Evolutionary conservation across 805 yeast species (phyloP).

Genomic region (Brettanomyces nanus): DNA sequence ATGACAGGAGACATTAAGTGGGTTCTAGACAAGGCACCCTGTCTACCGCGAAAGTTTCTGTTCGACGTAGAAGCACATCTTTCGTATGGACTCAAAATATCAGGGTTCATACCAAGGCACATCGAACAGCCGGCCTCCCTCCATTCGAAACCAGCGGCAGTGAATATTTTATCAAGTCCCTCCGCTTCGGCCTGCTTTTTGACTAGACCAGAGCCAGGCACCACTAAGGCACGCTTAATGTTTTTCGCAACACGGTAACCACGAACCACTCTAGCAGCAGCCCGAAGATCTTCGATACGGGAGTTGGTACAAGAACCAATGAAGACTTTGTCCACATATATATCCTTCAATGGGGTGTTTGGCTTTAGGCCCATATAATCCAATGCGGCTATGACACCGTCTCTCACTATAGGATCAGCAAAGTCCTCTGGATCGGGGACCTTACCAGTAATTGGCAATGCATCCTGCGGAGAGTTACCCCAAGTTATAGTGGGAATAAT

Average conservation of each 20-base stretch:
- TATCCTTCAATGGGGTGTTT: constrained; percentile 68
- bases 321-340: constrained; percentile 84
- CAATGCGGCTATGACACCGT: constrained; percentile 88
- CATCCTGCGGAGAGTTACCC: constrained; percentile 99
- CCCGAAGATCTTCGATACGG: constrained; percentile 93
- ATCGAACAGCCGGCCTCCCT: constrained; percentile 99
- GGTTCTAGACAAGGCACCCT: constrained; percentile 93
- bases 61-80: constrained; percentile 98
- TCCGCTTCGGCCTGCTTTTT: constrained; percentile 90
- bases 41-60: constrained; percentile 98
- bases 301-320: constrained; percentile 98
- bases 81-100: constrained; percentile 88
- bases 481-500: constrained; percentile 95
- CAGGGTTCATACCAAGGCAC: constrained; percentile 99
- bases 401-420: constrained; percentile 62
- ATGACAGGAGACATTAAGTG: constrained; percentile 98
- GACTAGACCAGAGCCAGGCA: constrained; percentile 96
- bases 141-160: constrained; percentile 95
- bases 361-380: constrained; percentile 87
- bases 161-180: constrained; percentile 87
- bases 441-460: constrained; percentile 81
- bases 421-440: constrained; percentile 86
- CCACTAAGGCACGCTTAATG: constrained; percentile 80
- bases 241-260: constrained; percentile 81
- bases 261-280: constrained; percentile 87